Evolutionary conservation across 177 flowering plant genomes (phyloP).

Genomic region (Telopea speciosissima): DNA sequence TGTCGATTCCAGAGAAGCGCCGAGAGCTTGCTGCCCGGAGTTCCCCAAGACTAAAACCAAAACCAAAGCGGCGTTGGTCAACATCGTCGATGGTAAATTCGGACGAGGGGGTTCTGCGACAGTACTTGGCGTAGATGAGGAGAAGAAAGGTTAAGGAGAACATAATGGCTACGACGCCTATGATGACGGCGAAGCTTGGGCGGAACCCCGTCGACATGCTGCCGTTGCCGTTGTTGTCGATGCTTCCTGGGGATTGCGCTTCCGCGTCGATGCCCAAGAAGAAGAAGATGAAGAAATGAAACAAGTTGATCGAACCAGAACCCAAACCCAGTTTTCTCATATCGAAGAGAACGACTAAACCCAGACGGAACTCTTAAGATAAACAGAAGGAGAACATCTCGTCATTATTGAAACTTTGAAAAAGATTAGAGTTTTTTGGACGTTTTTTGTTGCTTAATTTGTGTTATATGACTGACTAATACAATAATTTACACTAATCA

Average conservation of each 20-base stretch:
- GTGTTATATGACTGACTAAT: no score
- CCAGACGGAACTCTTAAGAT: no score
- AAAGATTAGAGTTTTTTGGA: no score
- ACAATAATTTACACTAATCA: no score
- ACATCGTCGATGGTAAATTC: background rate
- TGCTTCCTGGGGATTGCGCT: background rate
- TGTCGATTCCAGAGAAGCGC: slow-evolving; percentile 70
- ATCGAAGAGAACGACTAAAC: no score
- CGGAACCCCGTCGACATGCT: slow-evolving; percentile 7
- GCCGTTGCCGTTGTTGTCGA: background rate
- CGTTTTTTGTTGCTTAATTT: no score
- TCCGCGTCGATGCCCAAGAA: no score
- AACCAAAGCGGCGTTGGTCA: background rate
- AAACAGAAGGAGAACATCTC: no score
- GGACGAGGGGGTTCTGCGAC: slow-evolving; percentile 19
- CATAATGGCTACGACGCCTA: slow-evolving; percentile 43
- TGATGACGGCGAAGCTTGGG: slow-evolving; percentile 51
- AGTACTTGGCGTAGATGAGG: slow-evolving; percentile 44
- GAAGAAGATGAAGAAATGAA: background rate
- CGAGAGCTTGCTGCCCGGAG: slow-evolving; percentile 28
- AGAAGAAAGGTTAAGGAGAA: slow-evolving; percentile 39
- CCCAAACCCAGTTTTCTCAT: no score
- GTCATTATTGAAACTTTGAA: no score
- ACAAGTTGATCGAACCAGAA: background rate
- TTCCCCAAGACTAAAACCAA: no score